Base-by-base conservation (phyloP, 192 early-diverging fungal species). In the Obelidium mucronatum region DNA sequence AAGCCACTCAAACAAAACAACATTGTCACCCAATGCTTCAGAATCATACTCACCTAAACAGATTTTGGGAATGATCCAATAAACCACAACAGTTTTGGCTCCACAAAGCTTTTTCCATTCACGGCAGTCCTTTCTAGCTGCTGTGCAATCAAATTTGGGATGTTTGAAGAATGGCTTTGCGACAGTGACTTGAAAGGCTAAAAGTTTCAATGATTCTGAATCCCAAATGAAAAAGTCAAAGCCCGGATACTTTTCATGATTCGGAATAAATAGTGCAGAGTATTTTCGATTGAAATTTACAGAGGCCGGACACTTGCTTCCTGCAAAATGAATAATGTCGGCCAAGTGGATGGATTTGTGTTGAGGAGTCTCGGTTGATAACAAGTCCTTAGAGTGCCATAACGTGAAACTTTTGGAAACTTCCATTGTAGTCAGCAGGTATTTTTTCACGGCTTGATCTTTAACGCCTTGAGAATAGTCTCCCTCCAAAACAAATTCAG, bases 151-250 rank as follows among this genome's bases (percentile, higher is more conserved):
- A 39, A 73, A 61, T 30, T 73, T 73, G 6, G 71, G 1, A 42
- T 73, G 71, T 33, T 60, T 34, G 24, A 35, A 62, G 40, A 73
- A 73, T 59, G 71, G 71, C 22, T 73, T 73, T 36, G 19, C 19
- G 62, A 73, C 19, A n/a, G 71, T 73, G 24, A 73, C 54, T 73
- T 73, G 71, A 55, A 73, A 73, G 11, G 40, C 71, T 36, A 55
- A 62, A 24, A 73, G 34, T 6, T 5, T 28, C 40, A 17, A 24
- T 13, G 37, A 19, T 28, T 39, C n/a, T 73, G 71, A 60, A 59
- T 73, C 24, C 71, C 71, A 73, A 39, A 48, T 60, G 71, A 73
- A 73, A 51, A 73, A 73, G 62, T 73, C 71, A 58, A 39, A 73
- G 5, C 71, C 71, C 34, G 71, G 71, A 26, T 73, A 73, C 15